Evolutionary conservation across 345 rosid genomes (phyloP).

Genomic region (Populus pruinosa): DNA sequence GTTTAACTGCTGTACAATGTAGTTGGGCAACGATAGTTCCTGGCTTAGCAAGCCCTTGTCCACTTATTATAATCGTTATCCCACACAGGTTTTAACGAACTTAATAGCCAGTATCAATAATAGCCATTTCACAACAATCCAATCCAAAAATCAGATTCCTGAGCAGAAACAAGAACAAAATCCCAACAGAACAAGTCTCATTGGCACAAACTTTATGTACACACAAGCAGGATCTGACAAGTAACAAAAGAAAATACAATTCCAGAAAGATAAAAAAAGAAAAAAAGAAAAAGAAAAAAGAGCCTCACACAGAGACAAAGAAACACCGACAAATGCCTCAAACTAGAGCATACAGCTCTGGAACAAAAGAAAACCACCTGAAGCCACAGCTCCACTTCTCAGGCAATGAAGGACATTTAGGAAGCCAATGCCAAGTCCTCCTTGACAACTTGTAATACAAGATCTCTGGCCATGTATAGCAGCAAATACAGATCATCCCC

Average conservation of each 20-base stretch:
- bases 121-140: neutral
- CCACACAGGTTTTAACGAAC: neutral
- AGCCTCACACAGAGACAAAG: slow-evolving; percentile 3
- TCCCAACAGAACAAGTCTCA: neutral
- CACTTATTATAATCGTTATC: neutral
- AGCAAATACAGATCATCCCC: slow-evolving; percentile 77
- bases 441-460: slow-evolving; percentile 61
- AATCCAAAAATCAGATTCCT: neutral
- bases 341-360: slow-evolving; percentile 54
- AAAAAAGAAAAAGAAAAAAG: neutral
- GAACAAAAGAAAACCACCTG: slow-evolving; percentile 86
- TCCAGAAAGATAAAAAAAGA: neutral
- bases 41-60: neutral
- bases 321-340: slow-evolving; percentile 26
- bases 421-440: slow-evolving; percentile 91
- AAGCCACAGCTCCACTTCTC: slow-evolving; percentile 94
- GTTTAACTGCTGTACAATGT: neutral
- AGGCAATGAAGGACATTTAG: slow-evolving; percentile 75
- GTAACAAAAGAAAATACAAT: neutral
- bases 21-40: neutral
- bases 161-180: neutral
- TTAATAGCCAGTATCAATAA: neutral
- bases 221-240: too few species aligned
- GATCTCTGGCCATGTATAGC: slow-evolving; percentile 96
- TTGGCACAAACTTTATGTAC: neutral